A percentile compares a stretch with the other conserved stretches of the same genome.
Conservation (phyloP, 495 filamentous ascomycete species). For the Pyrenula massariospora region DNA sequence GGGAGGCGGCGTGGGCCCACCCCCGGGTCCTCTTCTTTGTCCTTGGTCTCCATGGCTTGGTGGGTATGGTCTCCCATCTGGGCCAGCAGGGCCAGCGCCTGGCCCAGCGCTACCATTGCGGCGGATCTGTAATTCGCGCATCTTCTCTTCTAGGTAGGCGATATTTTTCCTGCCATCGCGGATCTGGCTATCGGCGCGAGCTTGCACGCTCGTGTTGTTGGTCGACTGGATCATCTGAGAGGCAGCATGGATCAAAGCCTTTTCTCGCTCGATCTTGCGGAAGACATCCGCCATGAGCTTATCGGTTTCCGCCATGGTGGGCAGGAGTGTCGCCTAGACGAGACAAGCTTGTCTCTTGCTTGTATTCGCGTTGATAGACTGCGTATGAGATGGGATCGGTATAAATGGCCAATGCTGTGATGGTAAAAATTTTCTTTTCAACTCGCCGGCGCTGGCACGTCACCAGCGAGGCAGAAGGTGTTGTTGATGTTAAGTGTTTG, state of each 20-base stretch:
- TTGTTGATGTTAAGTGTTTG: neutral
- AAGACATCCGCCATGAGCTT: constrained; percentile 77
- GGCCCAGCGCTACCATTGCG: constrained; percentile 29
- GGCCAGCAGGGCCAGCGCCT: constrained; percentile 11
- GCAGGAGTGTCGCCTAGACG: neutral
- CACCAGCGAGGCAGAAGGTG: neutral
- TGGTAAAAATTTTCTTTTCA: neutral
- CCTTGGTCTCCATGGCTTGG: constrained; percentile 27
- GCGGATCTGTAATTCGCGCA: constrained; percentile 79
- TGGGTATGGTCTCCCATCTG: constrained; percentile 14
- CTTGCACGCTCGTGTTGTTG: constrained; percentile 78
- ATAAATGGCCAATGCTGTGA: neutral
- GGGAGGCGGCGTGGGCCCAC: constrained; percentile 45
- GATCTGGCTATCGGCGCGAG: constrained; percentile 81
- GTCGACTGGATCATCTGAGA: constrained; percentile 91
- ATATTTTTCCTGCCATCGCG: constrained; percentile 88
- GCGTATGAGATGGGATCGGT: neutral
- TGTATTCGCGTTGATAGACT: neutral
- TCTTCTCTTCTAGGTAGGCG: constrained; percentile 81
- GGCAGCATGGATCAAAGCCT: constrained; percentile 87
- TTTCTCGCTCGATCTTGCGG: constrained; percentile 97
- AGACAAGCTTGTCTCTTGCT: neutral
- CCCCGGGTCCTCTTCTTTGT: constrained; percentile 13
- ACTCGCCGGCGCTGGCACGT: neutral
- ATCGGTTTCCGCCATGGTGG: constrained; percentile 32